phyloP scores from a whole-genome alignment of 345 rosid species.

The Acer yangbiense region DNA sequence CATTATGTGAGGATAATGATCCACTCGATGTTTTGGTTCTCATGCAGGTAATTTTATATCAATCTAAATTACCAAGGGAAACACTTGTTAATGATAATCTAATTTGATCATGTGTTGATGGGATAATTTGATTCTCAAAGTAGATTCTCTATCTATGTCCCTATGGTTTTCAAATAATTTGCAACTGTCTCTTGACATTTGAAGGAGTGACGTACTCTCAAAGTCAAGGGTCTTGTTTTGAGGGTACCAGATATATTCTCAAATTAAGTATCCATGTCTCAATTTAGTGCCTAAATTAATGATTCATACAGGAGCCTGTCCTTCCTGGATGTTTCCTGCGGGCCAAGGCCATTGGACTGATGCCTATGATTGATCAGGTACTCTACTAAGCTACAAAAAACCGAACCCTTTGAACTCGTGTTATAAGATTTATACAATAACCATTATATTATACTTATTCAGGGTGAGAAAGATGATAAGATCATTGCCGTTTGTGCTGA shows the following conservation, averaged over 20 bases:
- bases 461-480: slow-evolving; percentile 99
- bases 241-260: neutral
- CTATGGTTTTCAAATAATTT: neutral
- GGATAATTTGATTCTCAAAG: neutral
- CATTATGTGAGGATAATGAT: slow-evolving; percentile 96
- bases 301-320: slow-evolving; percentile 73
- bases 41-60: slow-evolving; percentile 69
- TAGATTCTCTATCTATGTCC: neutral
- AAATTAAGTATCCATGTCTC: neutral
- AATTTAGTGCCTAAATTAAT: neutral
- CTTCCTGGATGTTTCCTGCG: slow-evolving; percentile 94
- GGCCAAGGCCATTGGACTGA: slow-evolving; percentile 93
- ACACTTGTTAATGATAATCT: neutral
- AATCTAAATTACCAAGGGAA: neutral
- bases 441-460: slow-evolving; percentile 4
- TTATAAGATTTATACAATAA: slow-evolving; percentile 14
- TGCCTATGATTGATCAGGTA: slow-evolving; percentile 99
- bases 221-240: neutral
- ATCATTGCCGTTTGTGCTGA: slow-evolving; percentile 97
- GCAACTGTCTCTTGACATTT: neutral
- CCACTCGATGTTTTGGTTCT: slow-evolving; percentile 90
- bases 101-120: neutral
- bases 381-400: neutral
- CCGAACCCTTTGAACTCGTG: neutral
- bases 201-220: neutral